These are phyloP conservation scores for Chalciporus piperatus DNA, from an alignment of 768 basidiomycete genomes.

Conservation along the genomic window DNA sequence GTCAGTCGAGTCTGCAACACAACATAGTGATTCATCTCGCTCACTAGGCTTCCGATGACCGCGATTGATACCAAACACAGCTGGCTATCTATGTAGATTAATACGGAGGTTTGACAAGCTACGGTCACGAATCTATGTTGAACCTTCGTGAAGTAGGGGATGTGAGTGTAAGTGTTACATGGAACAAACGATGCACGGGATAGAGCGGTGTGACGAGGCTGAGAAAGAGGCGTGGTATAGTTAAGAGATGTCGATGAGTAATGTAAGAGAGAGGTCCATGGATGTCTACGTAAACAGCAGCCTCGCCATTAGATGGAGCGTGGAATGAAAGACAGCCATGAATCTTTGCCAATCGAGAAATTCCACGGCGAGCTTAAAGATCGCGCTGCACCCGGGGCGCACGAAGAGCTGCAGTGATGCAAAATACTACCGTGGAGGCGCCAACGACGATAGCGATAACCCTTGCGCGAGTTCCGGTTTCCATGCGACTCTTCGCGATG, in stretches of 20 bases:
- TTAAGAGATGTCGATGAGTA: slow-evolving; percentile 26
- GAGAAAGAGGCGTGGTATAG: slow-evolving; percentile 27
- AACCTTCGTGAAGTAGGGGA: slow-evolving; percentile 11
- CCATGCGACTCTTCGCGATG: slow-evolving; percentile 71
- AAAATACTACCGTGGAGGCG: slow-evolving; percentile 46
- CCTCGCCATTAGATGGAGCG: slow-evolving; percentile 12
- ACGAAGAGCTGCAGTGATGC: slow-evolving; percentile 1
- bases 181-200: slow-evolving; percentile 28
- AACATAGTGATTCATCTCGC: slow-evolving; percentile 15
- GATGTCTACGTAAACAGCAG: slow-evolving; percentile 20
- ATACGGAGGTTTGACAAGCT: slow-evolving; percentile 13
- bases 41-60: slow-evolving; percentile 12
- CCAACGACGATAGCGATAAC: slow-evolving; percentile 67
- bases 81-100: slow-evolving; percentile 27
- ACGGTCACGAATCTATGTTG: slow-evolving; percentile 29
- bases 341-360: slow-evolving; percentile 1
- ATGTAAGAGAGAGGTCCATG: slow-evolving; percentile 25
- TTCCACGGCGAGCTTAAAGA: slow-evolving; percentile 7
- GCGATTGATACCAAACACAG: slow-evolving; percentile 10
- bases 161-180: slow-evolving; percentile 29
- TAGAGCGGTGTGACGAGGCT: slow-evolving; percentile 14
- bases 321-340: slow-evolving; percentile 4
- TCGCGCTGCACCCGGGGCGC: slow-evolving; percentile 13
- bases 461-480: slow-evolving; percentile 83
- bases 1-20: slow-evolving; percentile 14